Evolutionary conservation across 2,329 filamentous ascomycete species (phyloP), one percentile per base, ranked within the genome.

Genomic region (Aspergillaceae sp.): DNA sequence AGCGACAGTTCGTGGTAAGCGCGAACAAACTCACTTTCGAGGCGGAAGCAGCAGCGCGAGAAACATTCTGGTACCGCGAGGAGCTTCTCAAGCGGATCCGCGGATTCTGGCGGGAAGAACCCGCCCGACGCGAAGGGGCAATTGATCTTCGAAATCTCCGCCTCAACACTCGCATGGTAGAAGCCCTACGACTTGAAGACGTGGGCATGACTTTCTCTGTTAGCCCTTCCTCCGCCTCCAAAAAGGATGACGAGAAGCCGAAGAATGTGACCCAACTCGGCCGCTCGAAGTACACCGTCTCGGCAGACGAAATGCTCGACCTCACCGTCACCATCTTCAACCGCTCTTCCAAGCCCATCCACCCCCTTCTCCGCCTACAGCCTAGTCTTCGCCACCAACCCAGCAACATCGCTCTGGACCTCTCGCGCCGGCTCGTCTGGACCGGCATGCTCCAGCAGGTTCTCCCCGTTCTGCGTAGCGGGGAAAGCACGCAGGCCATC

Each of bases 31-130:
- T 90, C 46, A 83, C 85, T 0, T 86, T 87, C 0, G 87, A 92
- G 52, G 79, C 78, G 38, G 90, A 96, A 67, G 79, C 86, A 32
- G 78, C 82, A 8, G 84, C 77, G 49, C 77, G 90, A 43, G 88
- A 95, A 67, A 81, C 83, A 0, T 96, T 96, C 63, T 96, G 90
- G 90, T 95, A 88, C 64, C 80, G 89, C 10, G 86, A 94, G 63
- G 82, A 80, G 59, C 76, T 96, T 2, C 75, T 96, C 3, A 82
- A 84, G 49, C 74, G 75, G 37, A 69, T 95, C 7, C 75, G 74
- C 28, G 88, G 84, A 0, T 79, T 75, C 0, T 96, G 90, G 90
- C 78, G 73, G 46, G 78, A 82, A 53, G 68, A 71, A 10, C 80
- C 79, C 0, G 67, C 71, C 55, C 70, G 70, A 1, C 76, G 84